phyloP scores from a whole-genome alignment of 2,329 filamentous ascomycete species.

The Aspergillus caelatus region DNA sequence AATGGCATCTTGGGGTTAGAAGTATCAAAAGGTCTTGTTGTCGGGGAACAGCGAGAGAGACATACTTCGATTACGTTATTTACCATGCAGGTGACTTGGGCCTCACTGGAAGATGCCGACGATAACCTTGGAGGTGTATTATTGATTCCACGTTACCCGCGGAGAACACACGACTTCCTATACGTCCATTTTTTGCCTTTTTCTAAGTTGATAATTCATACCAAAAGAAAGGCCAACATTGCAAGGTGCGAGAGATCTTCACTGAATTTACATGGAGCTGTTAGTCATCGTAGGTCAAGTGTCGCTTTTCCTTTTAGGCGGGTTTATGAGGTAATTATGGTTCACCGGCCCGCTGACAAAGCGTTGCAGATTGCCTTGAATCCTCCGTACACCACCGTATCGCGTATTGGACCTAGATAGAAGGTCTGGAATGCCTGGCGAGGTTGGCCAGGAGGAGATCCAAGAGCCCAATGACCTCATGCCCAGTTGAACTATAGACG shows the following conservation, averaged over 20 bases:
- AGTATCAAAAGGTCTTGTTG: not conserved
- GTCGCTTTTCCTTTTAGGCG: not conserved
- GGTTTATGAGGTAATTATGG: conserved; percentile 3
- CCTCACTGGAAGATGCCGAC: not conserved
- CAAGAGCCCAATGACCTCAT: not conserved
- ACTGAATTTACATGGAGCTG: not conserved
- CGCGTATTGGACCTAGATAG: no score
- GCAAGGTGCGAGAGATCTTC: not conserved
- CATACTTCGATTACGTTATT: not conserved
- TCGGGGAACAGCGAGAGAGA: not conserved
- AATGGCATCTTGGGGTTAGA: not conserved
- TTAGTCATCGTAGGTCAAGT: not conserved
- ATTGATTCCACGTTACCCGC: conserved; percentile 1
- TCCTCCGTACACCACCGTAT: not conserved
- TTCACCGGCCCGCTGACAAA: conserved; percentile 5
- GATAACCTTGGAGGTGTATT: not conserved
- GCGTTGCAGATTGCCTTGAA: not conserved
- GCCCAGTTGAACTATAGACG: not conserved
- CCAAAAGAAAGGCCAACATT: not conserved
- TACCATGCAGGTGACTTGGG: not conserved
- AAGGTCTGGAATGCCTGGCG: not conserved
- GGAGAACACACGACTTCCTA: not conserved
- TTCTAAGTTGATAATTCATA: not conserved
- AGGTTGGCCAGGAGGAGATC: not conserved
- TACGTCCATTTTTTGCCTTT: not conserved